Evolutionary conservation across 208 protist genomes (phyloP).

Genomic region (Leishmania turanica): DNA sequence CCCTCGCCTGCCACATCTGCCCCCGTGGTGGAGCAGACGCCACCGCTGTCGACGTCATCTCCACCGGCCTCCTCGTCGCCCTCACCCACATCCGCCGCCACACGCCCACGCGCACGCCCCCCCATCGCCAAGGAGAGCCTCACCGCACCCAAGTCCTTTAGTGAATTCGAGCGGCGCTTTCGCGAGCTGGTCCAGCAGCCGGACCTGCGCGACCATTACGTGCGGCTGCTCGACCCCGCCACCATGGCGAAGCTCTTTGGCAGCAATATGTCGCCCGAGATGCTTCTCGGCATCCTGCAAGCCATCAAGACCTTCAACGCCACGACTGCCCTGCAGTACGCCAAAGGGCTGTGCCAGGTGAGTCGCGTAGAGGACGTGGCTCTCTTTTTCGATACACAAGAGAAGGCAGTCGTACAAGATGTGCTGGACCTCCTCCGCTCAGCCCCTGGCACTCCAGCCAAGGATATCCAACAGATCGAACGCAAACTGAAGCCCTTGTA

Average conservation of each 20-base stretch:
- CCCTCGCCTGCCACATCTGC: conserved; percentile 2
- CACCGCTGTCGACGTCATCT: not conserved
- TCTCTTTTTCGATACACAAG: conserved; percentile 76
- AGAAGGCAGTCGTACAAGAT: conserved; percentile 66
- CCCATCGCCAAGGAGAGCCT: conserved; percentile 65
- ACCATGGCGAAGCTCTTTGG: conserved; percentile 67
- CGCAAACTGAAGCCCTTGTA: conserved; percentile 53
- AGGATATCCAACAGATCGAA: conserved; percentile 55
- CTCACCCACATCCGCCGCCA: not conserved
- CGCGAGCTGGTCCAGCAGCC: conserved; percentile 54
- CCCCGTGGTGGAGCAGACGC: conserved; percentile 11
- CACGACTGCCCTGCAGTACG: conserved; percentile 47
- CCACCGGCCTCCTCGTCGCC: not conserved
- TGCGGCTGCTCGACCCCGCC: conserved; percentile 61
- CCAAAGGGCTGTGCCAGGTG: conserved; percentile 74
- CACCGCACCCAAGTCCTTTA: conserved; percentile 75
- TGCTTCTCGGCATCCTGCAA: conserved; percentile 67
- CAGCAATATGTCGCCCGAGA: conserved; percentile 86
- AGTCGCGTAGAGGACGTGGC: conserved; percentile 79
- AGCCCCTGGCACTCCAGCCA: conserved; percentile 35
- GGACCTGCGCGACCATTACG: conserved; percentile 70
- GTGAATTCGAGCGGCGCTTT: conserved; percentile 89
- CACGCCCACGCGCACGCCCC: conserved; percentile 28
- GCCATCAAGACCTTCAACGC: conserved; percentile 43
- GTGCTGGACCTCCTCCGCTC: conserved; percentile 53